These are phyloP conservation scores for Beauveria sp. DNA, from an alignment of 2,329 filamentous ascomycete species.

Conservation along the genomic window DNA sequence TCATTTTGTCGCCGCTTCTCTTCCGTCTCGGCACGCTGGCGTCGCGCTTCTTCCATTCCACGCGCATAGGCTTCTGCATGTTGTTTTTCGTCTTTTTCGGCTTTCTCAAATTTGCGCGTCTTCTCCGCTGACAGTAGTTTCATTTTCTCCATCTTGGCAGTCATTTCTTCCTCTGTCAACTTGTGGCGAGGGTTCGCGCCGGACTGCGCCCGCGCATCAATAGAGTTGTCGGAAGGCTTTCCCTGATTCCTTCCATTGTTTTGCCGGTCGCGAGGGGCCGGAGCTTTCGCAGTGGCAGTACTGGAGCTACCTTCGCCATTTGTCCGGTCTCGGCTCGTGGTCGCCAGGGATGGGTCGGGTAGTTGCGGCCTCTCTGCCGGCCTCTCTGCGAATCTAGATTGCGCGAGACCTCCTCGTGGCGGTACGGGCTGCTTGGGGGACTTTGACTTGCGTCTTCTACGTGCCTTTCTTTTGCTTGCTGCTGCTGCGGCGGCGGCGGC, in stretches of 20 bases:
- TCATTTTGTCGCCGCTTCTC: slow-evolving; percentile 44
- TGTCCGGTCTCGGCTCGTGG: background rate
- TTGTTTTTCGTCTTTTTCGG: slow-evolving; percentile 47
- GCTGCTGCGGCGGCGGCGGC: background rate
- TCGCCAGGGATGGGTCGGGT: slow-evolving; percentile 1
- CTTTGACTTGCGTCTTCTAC: slow-evolving; percentile 6
- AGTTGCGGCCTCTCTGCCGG: slow-evolving; percentile 14
- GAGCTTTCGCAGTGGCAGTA: background rate
- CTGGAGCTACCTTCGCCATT: background rate
- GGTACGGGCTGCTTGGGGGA: slow-evolving; percentile 1
- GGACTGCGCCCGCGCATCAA: slow-evolving; percentile 39
- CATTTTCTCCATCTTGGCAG: slow-evolving; percentile 54
- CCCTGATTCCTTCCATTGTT: slow-evolving; percentile 4
- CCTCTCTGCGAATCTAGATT: slow-evolving; percentile 27
- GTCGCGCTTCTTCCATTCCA: slow-evolving; percentile 48
- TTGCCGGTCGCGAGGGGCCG: background rate
- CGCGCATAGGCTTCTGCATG: slow-evolving; percentile 47
- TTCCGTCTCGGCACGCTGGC: slow-evolving; percentile 43
- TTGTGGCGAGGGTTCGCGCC: slow-evolving; percentile 54
- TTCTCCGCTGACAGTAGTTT: slow-evolving; percentile 51
- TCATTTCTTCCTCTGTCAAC: slow-evolving; percentile 51
- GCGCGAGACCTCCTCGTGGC: slow-evolving; percentile 20
- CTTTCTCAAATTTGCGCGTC: slow-evolving; percentile 50
- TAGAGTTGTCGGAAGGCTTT: slow-evolving; percentile 24
- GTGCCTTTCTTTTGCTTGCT: slow-evolving; percentile 8